Conservation (phyloP, 768 basidiomycete genomes). For the Kwoniella europaea region DNA sequence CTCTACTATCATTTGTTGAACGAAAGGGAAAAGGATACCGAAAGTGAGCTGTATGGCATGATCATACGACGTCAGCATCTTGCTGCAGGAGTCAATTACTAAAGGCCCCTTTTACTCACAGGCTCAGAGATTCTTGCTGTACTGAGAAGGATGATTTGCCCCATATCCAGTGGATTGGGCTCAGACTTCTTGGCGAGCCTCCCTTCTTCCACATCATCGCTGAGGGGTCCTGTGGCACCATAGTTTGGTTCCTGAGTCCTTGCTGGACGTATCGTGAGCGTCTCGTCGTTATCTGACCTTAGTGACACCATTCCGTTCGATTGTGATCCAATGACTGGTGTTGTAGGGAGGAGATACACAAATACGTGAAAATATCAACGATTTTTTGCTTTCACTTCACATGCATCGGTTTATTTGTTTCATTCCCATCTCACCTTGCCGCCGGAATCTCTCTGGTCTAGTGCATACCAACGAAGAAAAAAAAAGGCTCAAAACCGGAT, state of each 20-base stretch:
- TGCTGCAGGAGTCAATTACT: background rate
- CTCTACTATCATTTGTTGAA: constrained; percentile 38
- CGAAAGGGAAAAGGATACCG: constrained; percentile 33
- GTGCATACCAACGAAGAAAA: background rate
- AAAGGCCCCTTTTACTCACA: constrained; percentile 7
- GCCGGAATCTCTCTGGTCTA: background rate
- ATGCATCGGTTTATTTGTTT: constrained; percentile 1
- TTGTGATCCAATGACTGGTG: background rate
- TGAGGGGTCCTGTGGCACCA: constrained; percentile 6
- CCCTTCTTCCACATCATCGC: constrained; percentile 4
- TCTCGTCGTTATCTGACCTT: constrained; percentile 8
- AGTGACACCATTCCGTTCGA: background rate
- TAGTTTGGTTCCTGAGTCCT: background rate
- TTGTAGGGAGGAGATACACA: background rate
- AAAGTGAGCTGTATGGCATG: constrained; percentile 26
- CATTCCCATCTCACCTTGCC: constrained; percentile 1
- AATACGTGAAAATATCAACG: background rate
- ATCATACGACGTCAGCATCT: background rate
- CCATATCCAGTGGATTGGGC: constrained; percentile 31
- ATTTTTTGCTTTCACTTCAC: background rate
- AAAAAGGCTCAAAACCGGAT: background rate
- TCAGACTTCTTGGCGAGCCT: constrained; percentile 2
- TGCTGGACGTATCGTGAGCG: background rate
- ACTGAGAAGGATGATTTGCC: constrained; percentile 26
- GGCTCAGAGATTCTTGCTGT: constrained; percentile 35